Evolutionary conservation across 257 asterid species (phyloP).

Genomic region (Fraxinus anomala): DNA sequence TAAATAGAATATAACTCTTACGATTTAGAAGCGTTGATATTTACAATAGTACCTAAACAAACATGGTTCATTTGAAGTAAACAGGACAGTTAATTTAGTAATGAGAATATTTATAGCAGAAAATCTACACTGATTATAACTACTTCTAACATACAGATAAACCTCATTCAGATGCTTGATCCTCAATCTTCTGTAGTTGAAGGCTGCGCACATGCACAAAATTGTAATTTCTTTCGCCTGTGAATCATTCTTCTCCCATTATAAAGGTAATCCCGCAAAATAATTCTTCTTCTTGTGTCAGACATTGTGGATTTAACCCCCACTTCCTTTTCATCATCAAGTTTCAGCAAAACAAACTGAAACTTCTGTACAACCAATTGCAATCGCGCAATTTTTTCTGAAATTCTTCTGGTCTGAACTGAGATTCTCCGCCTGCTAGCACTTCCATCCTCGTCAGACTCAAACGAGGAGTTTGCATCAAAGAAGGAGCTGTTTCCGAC

Average conservation of each 20-base stretch:
- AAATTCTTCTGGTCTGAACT: constrained; percentile 45
- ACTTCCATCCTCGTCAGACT: constrained; percentile 63
- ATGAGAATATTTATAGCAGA: background rate
- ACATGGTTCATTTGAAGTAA: constrained; percentile 1
- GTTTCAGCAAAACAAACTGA: constrained; percentile 52
- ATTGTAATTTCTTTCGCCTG: constrained; percentile 40
- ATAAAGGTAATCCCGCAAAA: constrained; percentile 52
- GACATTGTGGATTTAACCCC: constrained; percentile 29
- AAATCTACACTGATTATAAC: background rate
- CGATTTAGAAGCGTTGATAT: background rate
- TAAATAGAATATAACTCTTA: background rate
- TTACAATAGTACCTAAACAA: background rate
- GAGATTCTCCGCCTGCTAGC: constrained; percentile 57
- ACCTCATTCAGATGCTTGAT: background rate
- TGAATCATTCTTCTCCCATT: constrained; percentile 42
- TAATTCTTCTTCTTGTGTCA: constrained; percentile 47
- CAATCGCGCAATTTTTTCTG: constrained; percentile 62
- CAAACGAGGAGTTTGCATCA: constrained; percentile 57
- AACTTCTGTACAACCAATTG: constrained; percentile 66
- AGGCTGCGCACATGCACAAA: constrained; percentile 18
- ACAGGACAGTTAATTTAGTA: background rate
- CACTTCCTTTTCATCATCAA: constrained; percentile 46
- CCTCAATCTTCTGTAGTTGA: background rate
- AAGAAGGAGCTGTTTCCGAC: constrained; percentile 52
- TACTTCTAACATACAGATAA: background rate